Evolutionary conservation across 1,284 basidiomycete genomes (phyloP), one percentile per base, ranked within the genome.

Genomic region (Marasmius sp.): DNA sequence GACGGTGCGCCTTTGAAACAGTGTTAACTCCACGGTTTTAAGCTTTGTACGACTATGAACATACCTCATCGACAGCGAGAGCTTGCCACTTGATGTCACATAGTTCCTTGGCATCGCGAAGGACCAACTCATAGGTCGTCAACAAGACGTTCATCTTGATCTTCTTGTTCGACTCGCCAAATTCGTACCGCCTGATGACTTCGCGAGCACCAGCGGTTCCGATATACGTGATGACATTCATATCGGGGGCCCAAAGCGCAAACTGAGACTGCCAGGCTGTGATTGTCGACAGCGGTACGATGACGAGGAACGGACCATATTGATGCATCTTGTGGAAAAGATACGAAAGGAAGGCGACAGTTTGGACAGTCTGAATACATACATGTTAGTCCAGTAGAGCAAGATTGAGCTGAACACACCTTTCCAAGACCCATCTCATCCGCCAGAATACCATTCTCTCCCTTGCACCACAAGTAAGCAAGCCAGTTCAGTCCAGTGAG

Each of bases 361-460:
- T 97, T 81, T 99, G 97, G 10, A 99, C 96, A 6, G 97, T 93
- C 89, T 93, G 65, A 5, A 57, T 20, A 9, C 6, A 36, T 41
- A 41, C 12, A 22, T 18, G 34, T 50, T 34, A 55, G 45, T 34
- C 4, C 64, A 48, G 10, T 4, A 52, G 73, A 58, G 20, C 20
- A 55, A 48, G 58, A 60, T 52, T 59, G 22, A 58, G 58, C 12
- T 37, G 64, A 38, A 56, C 61, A 45, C 65, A 91, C 91, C 85
- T 99, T 99, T 59, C 97, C 97, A 18, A 99, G 89, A 74, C 97
- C 97, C 97, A 99, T 99, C 84, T 99, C 97, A 72, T 99, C 97
- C 0, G 97, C 97, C 36, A 99, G 81, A 67, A 99, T 98, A 37
- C 97, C 97, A 71, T 98, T 98, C 69, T 97, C 92, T 22, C 93